Percentiles rank a stretch among this genome's conserved stretches.
These are phyloP conservation scores for Ambrosiella xylebori DNA, from an alignment of 2,329 filamentous ascomycete species.

Conservation along the genomic window DNA sequence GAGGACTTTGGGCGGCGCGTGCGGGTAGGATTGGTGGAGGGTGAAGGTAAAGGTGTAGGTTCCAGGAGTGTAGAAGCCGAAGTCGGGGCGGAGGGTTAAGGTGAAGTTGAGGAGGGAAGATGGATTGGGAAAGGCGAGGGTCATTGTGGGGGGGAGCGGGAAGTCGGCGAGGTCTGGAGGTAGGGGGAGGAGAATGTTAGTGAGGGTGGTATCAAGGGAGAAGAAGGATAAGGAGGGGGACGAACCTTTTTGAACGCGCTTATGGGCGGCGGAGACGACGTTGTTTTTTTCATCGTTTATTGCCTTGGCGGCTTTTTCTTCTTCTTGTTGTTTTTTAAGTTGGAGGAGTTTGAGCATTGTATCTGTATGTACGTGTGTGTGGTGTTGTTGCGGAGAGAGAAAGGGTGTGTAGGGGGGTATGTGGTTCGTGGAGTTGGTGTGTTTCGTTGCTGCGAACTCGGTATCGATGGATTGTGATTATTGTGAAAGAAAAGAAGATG, in stretches of 20 bases:
- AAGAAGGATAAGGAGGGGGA: constrained; percentile 1
- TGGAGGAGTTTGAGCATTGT: neutral
- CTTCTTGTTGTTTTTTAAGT: constrained; percentile 98
- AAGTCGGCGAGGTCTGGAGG: constrained; percentile 60
- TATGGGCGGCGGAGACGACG: constrained; percentile 71
- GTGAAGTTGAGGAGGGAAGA: constrained; percentile 77
- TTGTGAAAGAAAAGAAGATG: neutral
- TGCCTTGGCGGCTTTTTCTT: constrained; percentile 98
- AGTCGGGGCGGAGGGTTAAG: constrained; percentile 68
- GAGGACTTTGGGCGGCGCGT: constrained; percentile 93
- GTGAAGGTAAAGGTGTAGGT: constrained; percentile 79
- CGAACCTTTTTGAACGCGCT: constrained; percentile 87
- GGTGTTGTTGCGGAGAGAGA: too few relatives aligned
- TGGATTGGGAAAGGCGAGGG: constrained; percentile 61
- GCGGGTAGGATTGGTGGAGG: constrained; percentile 67
- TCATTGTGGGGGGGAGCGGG: constrained; percentile 63
- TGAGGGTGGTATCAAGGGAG: neutral
- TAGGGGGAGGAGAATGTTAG: constrained; percentile 1
- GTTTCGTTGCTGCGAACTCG: too few relatives aligned
- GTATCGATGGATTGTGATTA: neutral
- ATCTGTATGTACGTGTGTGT: too few relatives aligned
- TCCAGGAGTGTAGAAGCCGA: constrained; percentile 79
- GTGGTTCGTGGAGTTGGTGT: too few relatives aligned
- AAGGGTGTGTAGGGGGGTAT: too few relatives aligned
- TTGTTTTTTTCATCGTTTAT: constrained; percentile 83